Percentiles rank a stretch among this genome's conserved stretches.
These are phyloP conservation scores for Trichoderma semiorbis DNA, from an alignment of 2,329 filamentous ascomycete genomes.

Conservation along the genomic window DNA sequence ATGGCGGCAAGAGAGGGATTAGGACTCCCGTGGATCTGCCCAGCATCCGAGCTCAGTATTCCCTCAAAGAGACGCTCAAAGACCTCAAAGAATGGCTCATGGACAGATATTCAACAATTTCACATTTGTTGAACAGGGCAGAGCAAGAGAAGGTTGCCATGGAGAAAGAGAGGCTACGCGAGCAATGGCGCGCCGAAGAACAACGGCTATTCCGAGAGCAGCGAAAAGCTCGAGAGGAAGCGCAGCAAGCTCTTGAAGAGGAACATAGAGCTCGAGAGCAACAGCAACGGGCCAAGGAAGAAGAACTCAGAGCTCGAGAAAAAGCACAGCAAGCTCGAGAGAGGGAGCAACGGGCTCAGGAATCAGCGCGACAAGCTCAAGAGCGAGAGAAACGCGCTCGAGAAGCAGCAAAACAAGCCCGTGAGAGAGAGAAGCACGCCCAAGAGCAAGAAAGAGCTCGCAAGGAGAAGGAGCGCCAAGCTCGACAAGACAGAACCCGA, in stretches of 20 bases:
- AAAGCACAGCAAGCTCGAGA: neutral
- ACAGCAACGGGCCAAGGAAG: neutral
- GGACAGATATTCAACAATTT: neutral
- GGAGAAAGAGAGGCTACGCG: neutral
- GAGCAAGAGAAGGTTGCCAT: neutral
- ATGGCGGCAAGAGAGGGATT: neutral
- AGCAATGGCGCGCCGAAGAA: neutral
- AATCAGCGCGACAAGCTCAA: neutral
- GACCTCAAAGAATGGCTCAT: conserved; percentile 9
- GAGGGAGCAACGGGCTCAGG: neutral
- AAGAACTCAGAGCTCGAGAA: neutral
- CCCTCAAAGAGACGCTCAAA: neutral
- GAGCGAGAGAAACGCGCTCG: neutral
- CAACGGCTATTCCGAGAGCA: neutral
- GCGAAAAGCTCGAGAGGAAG: neutral
- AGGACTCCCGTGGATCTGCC: neutral
- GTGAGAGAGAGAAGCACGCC: neutral
- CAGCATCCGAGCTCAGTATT: neutral
- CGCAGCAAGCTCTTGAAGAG: neutral
- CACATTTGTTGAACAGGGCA: neutral
- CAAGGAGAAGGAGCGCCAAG: neutral
- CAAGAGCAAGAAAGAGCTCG: neutral
- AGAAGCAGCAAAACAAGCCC: neutral
- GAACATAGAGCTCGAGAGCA: neutral
- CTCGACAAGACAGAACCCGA: neutral